A percentile compares a stretch with the other conserved stretches of the same genome.
Evolutionary conservation across 1,139 yeast species (phyloP).

Genomic region (Blastobotrys serpentis): DNA sequence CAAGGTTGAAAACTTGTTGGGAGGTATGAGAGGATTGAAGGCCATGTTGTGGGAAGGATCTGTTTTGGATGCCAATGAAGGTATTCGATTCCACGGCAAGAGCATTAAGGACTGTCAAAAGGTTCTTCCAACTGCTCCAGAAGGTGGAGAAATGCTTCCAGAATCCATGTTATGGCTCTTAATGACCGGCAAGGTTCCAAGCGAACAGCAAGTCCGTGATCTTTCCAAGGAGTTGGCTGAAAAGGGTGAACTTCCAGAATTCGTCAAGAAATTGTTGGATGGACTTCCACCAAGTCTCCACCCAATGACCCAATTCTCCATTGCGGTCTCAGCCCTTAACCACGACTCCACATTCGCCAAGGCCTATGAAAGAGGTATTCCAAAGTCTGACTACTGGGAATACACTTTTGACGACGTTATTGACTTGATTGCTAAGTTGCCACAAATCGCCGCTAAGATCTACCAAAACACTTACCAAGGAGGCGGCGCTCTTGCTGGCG

Average conservation of each 20-base stretch:
- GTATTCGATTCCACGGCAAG: slow-evolving; percentile 55
- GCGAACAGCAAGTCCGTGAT: slow-evolving; percentile 69
- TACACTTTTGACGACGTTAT: slow-evolving; percentile 88
- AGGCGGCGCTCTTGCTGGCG: slow-evolving; percentile 66
- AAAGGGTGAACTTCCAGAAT: slow-evolving; percentile 78
- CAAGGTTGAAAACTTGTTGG: slow-evolving; percentile 47
- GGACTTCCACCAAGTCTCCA: slow-evolving; percentile 82
- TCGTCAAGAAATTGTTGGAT: slow-evolving; percentile 79
- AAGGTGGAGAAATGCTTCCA: slow-evolving; percentile 59
- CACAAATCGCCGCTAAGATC: slow-evolving; percentile 89
- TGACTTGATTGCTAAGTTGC: slow-evolving; percentile 86
- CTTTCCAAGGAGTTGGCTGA: slow-evolving; percentile 82
- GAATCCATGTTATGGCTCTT: slow-evolving; percentile 92
- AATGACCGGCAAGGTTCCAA: slow-evolving; percentile 87
- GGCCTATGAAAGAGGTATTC: slow-evolving; percentile 86
- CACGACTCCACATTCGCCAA: slow-evolving; percentile 86
- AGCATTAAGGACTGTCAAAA: slow-evolving; percentile 53
- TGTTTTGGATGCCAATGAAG: slow-evolving; percentile 51
- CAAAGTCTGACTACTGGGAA: slow-evolving; percentile 89
- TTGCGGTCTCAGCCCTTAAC: slow-evolving; percentile 89
- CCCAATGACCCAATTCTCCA: slow-evolving; percentile 97
- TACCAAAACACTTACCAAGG: slow-evolving; percentile 88
- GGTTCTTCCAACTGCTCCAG: slow-evolving; percentile 45
- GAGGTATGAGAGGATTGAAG: slow-evolving; percentile 58
- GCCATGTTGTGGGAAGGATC: slow-evolving; percentile 57